Conservation (phyloP, 116 monocot species). For the Dioscorea cayenensis region DNA sequence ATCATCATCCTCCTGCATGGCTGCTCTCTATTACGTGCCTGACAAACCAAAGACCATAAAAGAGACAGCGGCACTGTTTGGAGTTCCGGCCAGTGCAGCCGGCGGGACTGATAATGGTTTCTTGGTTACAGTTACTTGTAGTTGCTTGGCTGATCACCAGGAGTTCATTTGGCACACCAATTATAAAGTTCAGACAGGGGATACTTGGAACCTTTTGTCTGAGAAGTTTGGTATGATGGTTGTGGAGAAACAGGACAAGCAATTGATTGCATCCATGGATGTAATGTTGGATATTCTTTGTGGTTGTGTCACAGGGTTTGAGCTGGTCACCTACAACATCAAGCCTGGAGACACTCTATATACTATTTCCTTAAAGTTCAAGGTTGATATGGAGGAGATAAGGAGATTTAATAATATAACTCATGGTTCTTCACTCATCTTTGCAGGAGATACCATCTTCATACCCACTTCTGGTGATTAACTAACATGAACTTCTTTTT, state of each 20-base stretch:
- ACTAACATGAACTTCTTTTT: too few relatives aligned
- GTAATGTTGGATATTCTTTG: slow-evolving; percentile 2
- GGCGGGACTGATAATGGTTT: neutral
- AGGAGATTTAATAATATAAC: neutral
- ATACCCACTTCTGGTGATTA: slow-evolving; percentile 1
- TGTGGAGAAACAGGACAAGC: neutral
- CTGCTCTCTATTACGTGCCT: neutral
- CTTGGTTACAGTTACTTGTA: neutral
- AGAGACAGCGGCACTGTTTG: neutral
- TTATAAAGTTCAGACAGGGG: neutral
- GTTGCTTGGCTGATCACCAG: neutral
- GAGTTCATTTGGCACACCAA: neutral
- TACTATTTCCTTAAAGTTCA: neutral
- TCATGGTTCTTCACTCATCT: neutral
- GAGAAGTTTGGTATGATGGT: slow-evolving; percentile 6
- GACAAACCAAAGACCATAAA: neutral
- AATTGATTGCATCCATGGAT: neutral
- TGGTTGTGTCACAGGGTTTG: neutral
- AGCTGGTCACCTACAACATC: neutral
- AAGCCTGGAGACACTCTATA: slow-evolving; percentile 5
- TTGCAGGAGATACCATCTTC: neutral
- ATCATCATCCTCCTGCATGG: neutral
- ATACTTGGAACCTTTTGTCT: neutral
- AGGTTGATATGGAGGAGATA: neutral
- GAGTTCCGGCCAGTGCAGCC: neutral